These are phyloP conservation scores for Austroboletus novae-zelandiae DNA, from an alignment of 1,284 basidiomycete genomes.

Conservation along the genomic window DNA sequence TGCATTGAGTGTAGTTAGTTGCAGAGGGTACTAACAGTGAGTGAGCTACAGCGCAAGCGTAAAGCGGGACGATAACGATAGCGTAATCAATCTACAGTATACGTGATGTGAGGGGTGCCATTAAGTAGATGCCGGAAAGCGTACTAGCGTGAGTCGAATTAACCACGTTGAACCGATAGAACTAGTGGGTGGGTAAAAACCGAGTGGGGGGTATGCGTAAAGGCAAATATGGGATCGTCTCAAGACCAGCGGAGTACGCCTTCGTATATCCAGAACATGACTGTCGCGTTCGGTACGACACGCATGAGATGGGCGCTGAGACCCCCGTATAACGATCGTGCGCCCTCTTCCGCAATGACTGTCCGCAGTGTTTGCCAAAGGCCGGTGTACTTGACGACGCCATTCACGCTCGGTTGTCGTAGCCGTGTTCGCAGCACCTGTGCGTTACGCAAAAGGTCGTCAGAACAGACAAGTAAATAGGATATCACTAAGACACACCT, in stretches of 20 bases:
- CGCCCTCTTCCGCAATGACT: slow-evolving; percentile 89
- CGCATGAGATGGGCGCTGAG: slow-evolving; percentile 94
- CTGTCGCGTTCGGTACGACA: slow-evolving; percentile 95
- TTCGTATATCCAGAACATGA: slow-evolving; percentile 92
- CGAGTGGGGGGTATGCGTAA: neutral
- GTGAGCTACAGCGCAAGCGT: slow-evolving; percentile 23
- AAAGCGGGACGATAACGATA: slow-evolving; percentile 8
- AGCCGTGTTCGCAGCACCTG: slow-evolving; percentile 93
- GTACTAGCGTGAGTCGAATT: slow-evolving; percentile 12
- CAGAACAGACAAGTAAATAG: neutral
- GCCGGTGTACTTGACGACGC: slow-evolving; percentile 83
- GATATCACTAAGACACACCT: slow-evolving; percentile 50
- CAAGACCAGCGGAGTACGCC: slow-evolving; percentile 60
- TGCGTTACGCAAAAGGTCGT: neutral
- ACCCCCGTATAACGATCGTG: slow-evolving; percentile 85
- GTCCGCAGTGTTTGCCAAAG: slow-evolving; percentile 83
- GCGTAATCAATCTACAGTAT: slow-evolving; percentile 14
- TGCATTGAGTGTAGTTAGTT: neutral
- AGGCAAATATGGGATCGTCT: no score
- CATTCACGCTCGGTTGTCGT: slow-evolving; percentile 78
- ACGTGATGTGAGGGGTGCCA: slow-evolving; percentile 12
- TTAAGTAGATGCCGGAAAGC: neutral
- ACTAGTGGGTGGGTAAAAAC: slow-evolving; percentile 14
- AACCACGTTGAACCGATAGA: slow-evolving; percentile 8
- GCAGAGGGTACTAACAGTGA: slow-evolving; percentile 28